A percentile compares a stretch with the other conserved stretches of the same genome.
Conservation (phyloP, 176 grass and related monocot genomes). For the Ensete glaucum region DNA sequence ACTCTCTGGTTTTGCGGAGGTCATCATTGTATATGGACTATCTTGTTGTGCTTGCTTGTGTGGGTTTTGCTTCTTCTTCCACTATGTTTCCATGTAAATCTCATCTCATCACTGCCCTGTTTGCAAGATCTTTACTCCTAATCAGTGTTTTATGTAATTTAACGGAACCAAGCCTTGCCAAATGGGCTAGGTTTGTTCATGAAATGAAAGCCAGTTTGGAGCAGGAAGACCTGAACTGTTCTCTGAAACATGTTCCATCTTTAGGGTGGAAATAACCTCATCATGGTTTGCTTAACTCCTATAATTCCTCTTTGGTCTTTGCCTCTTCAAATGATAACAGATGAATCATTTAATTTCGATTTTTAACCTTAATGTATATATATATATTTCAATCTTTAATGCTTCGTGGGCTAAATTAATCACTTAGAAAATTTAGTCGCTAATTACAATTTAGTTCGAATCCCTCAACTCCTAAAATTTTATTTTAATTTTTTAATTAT, state of each 20-base stretch:
- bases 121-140: neutral
- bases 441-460: too few relatives aligned
- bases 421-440: too few relatives aligned
- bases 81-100: constrained; percentile 1
- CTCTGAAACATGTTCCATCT: neutral
- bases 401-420: too few relatives aligned
- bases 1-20: neutral
- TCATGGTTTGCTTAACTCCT: neutral
- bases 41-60: neutral
- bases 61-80: constrained; percentile 8
- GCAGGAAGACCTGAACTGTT: neutral
- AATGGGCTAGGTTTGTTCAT: constrained; percentile 8
- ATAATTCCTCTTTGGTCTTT: too few relatives aligned
- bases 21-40: constrained; percentile 12
- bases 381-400: too few relatives aligned
- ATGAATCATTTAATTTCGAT: too few relatives aligned
- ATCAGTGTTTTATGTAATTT: neutral
- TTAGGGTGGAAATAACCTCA: neutral
- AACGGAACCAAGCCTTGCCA: constrained; percentile 8
- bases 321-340: too few relatives aligned
- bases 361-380: too few relatives aligned
- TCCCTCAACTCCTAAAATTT: rapidly evolving
- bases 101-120: neutral
- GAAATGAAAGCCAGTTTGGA: constrained; percentile 10
- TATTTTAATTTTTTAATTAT: too few relatives aligned